Evolutionary conservation across 2,329 filamentous ascomycete species (phyloP), one percentile per base, ranked within the genome.

Genomic region (Neoarthrinium moseri): DNA sequence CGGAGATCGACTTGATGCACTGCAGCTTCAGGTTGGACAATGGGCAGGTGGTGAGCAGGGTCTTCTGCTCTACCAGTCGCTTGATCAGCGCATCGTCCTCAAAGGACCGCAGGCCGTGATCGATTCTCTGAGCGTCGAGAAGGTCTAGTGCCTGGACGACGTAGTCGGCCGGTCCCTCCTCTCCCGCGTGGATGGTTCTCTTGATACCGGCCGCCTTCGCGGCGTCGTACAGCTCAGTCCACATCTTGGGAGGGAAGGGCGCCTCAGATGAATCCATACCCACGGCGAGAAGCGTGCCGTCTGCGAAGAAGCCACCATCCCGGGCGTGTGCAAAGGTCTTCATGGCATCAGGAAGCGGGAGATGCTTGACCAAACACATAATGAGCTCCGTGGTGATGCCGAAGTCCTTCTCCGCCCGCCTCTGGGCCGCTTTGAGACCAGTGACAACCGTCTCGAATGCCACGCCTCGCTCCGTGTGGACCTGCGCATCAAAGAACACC

Each of bases 401-500:
- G n/a, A 87, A 71, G 48, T 87, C 80, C 38, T 61, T 62, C 56
- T 81, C 70, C 1, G 87, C 87, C 18, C 80, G 75, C 44, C 66
- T 59, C 54, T 83, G 77, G 2, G 84, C 87, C 1, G 72, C 71
- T 0, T 68, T 69, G 55, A 89, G 82, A 3, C 87, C 88, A 3
- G 65, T 60, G 4, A 90, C 73, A 18, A 91, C 76, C 2, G 79
- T 84, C 13, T 75, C 68, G 59, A 88, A 85, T 6, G 72, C 54
- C 4, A 91, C 68, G 5, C 83, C 83, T 15, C 86, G 77, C 11
- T 67, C 68, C 4, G 81, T 77, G 63, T 91, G 88, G 1, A 84
- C 86, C 64, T 91, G 87, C 2, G 87, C 87, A 62, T 91, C 88
- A 68, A 91, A 91, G 69, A 90, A 91, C 52, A 90, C 76, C 64